Conservation (phyloP, 2,329 filamentous ascomycete species). For the Penicillium sp. region DNA sequence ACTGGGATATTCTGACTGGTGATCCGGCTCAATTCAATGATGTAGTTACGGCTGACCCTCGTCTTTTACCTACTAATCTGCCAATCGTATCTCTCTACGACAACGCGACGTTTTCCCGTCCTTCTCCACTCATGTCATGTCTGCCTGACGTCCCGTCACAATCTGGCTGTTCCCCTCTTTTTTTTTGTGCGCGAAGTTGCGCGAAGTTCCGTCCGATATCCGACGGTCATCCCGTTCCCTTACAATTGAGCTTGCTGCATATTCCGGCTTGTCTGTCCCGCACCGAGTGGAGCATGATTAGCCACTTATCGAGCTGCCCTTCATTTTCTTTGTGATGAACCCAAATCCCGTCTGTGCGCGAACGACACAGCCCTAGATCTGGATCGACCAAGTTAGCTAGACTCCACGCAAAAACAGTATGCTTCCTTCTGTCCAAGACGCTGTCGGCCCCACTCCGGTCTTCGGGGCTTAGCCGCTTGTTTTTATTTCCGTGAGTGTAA, state of each 20-base stretch:
- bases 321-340: not conserved
- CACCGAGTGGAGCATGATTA: not conserved
- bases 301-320: not conserved
- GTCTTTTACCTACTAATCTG: not conserved
- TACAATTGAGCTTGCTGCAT: not conserved
- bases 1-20: not conserved
- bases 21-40: not conserved
- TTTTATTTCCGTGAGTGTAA: not conserved
- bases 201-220: not conserved
- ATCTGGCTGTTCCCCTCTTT: not conserved
- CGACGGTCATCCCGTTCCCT: not conserved
- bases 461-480: constrained; percentile 2
- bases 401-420: constrained; percentile 8
- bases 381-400: constrained; percentile 4
- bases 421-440: constrained; percentile 1
- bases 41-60: not conserved
- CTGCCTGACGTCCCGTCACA: not conserved
- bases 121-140: not conserved
- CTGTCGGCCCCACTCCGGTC: constrained; percentile 6
- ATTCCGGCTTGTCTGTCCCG: not conserved
- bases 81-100: not conserved
- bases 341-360: not conserved
- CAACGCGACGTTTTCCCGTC: not conserved
- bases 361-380: not conserved
- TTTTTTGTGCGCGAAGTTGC: too few relatives aligned